Evolutionary conservation across 129 eudicot species (phyloP), one percentile per base, ranked within the genome.

Genomic region (Heracleum sosnowskyi): DNA sequence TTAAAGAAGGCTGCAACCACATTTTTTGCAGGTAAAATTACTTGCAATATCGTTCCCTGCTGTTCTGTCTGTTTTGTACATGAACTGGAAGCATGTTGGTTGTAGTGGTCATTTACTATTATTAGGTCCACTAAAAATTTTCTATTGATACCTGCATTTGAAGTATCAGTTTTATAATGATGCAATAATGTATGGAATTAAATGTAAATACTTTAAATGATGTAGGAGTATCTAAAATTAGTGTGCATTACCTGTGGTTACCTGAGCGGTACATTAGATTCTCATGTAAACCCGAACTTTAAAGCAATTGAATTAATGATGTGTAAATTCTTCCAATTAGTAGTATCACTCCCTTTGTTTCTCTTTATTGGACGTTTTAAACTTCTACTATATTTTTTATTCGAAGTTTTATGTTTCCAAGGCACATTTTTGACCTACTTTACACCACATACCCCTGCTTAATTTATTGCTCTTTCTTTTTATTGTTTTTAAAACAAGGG

Each of bases 1-100:
- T 87, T 53, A 77, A 81, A 41, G 57, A 24, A 79, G 88, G 91
- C 42, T 87, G 91, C 86, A 49, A 84, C 73, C 91, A 87, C 75
- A 87, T 87, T 15, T 64, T 3, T 69, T 87, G 91, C 88, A 87
- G 91, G 91, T 87, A 82, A 12, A 63, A 29, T 79, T 83, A 55
- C 31, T 40, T 24, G 49, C 57, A 4, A 20, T 73, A 11, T 44
- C 22, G 4, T 41, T 16, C 4, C 24, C 0, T 12, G 57, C 9
- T 29, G 3, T 64, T 29, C 3, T 64, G 9, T 64, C 12, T 29
- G 22, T 31, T 5, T 29, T 5, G 3, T 12, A 2, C 49, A 16
- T 35, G 7, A 4, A 35, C 13, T 69, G 41, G 7, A 18, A 35
- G 11, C 0, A 35, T 35, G n/a, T 17, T 69, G 24, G 8, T 6